These are phyloP conservation scores for Inosperma sp. DNA, from an alignment of 768 basidiomycete species.

Conservation along the genomic window DNA sequence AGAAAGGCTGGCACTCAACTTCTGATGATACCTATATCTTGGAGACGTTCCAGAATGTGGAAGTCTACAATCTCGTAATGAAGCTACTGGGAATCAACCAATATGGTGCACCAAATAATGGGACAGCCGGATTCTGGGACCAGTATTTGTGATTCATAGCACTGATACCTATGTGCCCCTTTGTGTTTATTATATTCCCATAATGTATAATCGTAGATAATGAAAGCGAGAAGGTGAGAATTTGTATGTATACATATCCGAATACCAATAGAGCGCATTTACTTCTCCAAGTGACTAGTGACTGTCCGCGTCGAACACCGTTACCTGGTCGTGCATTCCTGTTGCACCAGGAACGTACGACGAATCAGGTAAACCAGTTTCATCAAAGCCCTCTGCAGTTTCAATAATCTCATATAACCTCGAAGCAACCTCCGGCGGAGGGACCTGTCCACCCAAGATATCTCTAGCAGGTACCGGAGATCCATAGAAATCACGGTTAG, in stretches of 20 bases:
- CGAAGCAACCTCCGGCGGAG: constrained; percentile 95
- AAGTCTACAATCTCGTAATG: constrained; percentile 79
- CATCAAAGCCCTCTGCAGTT: constrained; percentile 90
- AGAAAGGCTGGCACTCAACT: constrained; percentile 64
- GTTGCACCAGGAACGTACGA: constrained; percentile 71
- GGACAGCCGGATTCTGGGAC: constrained; percentile 82
- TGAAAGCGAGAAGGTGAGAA: no score
- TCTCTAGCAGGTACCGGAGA: constrained; percentile 83
- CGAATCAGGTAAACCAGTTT: constrained; percentile 69
- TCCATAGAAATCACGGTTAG: constrained; percentile 95
- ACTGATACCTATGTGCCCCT: background rate
- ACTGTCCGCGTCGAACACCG: constrained; percentile 75
- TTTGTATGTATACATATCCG: no score
- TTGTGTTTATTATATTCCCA: background rate
- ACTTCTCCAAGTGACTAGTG: constrained; percentile 21
- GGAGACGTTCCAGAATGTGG: constrained; percentile 79
- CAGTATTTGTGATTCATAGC: constrained; percentile 49
- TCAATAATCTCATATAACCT: constrained; percentile 94
- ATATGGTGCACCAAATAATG: constrained; percentile 61
- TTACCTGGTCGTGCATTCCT: constrained; percentile 60
- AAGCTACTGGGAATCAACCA: constrained; percentile 64
- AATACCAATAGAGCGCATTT: no score
- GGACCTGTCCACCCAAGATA: constrained; percentile 89
- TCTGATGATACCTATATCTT: constrained; percentile 65
- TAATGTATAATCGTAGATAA: constrained; percentile 2